A percentile compares a stretch with the other conserved stretches of the same genome.
phyloP scores from a whole-genome alignment of 2,329 filamentous ascomycete species.

The Chaetothyriales sp. region DNA sequence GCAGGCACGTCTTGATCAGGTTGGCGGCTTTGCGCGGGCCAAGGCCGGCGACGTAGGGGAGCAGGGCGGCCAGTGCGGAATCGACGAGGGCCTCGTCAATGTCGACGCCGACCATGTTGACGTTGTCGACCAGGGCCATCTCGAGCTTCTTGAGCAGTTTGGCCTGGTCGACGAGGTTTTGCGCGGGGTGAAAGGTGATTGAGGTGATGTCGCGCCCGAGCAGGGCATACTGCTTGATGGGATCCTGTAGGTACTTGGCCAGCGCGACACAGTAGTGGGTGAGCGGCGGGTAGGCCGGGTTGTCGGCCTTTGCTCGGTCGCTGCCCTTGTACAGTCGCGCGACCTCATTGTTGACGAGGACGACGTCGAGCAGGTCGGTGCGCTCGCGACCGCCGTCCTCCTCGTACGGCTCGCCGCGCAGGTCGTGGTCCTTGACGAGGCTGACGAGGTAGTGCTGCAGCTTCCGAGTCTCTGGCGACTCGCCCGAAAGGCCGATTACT shows the following conservation, averaged over 20 bases:
- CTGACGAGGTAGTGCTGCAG: conserved; percentile 69
- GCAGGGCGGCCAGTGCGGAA: conserved; percentile 66
- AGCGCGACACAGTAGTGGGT: conserved; percentile 82
- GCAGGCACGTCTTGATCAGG: conserved; percentile 77
- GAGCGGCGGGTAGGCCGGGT: conserved; percentile 64
- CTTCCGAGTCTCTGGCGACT: conserved; percentile 71
- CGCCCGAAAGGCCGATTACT: conserved; percentile 79
- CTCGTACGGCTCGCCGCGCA: conserved; percentile 70
- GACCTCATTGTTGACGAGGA: conserved; percentile 92
- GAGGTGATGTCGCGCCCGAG: conserved; percentile 79
- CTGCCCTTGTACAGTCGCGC: conserved; percentile 93
- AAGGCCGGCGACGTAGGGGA: conserved; percentile 82
- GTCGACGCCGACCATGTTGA: conserved; percentile 90
- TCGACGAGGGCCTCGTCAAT: conserved; percentile 83
- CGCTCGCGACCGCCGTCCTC: conserved; percentile 67
- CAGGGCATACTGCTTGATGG: conserved; percentile 90
- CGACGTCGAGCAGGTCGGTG: conserved; percentile 69
- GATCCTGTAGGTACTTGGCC: conserved; percentile 85
- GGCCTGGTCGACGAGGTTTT: conserved; percentile 75
- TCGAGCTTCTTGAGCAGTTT: conserved; percentile 78
- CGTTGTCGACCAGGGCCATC: conserved; percentile 96
- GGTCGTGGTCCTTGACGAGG: conserved; percentile 61
- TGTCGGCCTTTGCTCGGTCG: conserved; percentile 61
- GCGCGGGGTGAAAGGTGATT: conserved; percentile 76
- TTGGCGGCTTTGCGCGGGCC: conserved; percentile 82